These are phyloP conservation scores for Pyricularia grisea DNA, from an alignment of 2,329 filamentous ascomycete genomes.

Conservation along the genomic window DNA sequence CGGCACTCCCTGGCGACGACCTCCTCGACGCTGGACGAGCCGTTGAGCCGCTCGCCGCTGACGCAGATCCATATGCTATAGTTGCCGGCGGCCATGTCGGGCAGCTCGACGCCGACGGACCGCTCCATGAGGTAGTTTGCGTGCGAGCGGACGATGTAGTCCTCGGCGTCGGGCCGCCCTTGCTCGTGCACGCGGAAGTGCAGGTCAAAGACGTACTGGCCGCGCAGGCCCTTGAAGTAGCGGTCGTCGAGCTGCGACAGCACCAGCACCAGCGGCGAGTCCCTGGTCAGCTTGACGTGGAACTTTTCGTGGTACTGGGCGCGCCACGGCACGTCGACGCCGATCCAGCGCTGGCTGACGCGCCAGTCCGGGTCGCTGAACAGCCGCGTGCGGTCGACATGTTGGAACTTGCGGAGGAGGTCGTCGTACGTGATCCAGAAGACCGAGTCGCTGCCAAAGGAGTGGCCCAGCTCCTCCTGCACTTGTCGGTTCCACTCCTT, in stretches of 20 bases:
- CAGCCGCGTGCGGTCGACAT: conserved; percentile 48
- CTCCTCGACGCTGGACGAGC: conserved; percentile 49
- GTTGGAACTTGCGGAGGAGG: conserved; percentile 47
- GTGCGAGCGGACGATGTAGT: conserved; percentile 46
- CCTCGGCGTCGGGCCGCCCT: conserved; percentile 30
- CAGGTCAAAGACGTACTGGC: conserved; percentile 45
- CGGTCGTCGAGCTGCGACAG: conserved; percentile 48
- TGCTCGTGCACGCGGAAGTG: conserved; percentile 43
- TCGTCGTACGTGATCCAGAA: conserved; percentile 53
- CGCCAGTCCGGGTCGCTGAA: conserved; percentile 49
- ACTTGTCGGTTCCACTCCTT: conserved; percentile 78
- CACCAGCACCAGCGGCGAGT: conserved; percentile 43
- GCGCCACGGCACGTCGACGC: conserved; percentile 43
- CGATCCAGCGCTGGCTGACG: conserved; percentile 33
- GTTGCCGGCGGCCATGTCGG: conserved; percentile 59
- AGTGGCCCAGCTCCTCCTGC: conserved; percentile 62
- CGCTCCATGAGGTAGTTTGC: conserved; percentile 54
- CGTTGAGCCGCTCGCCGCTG: conserved; percentile 50
- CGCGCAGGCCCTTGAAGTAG: conserved; percentile 47
- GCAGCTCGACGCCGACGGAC: conserved; percentile 66
- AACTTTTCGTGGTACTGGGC: conserved; percentile 48
- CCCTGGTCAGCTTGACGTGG: conserved; percentile 35
- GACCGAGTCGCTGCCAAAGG: conserved; percentile 67
- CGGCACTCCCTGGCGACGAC: conserved; percentile 57
- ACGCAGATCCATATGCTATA: conserved; percentile 72